Conservation (phyloP, 2,329 filamentous ascomycete species). For the Neonectria hederae region DNA sequence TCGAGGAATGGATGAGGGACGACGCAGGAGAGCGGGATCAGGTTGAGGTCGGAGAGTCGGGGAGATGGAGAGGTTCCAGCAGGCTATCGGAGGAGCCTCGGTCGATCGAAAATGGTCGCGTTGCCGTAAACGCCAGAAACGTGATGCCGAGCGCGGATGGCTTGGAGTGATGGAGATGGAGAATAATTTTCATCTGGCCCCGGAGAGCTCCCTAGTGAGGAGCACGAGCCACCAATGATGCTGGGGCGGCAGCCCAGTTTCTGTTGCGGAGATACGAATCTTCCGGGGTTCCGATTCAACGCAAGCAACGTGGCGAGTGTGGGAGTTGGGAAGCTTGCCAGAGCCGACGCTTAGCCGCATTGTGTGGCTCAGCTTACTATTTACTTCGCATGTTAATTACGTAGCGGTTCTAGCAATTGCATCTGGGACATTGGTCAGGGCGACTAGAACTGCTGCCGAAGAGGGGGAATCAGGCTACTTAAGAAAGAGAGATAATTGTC, state of each 20-base stretch:
- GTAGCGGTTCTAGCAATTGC: neutral
- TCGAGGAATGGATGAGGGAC: conserved; percentile 37
- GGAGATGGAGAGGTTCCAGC: conserved; percentile 25
- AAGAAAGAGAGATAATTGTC: neutral
- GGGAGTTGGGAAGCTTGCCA: neutral
- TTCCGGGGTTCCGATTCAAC: conserved; percentile 29
- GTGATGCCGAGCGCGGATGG: conserved; percentile 46
- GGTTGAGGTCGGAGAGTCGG: conserved; percentile 17
- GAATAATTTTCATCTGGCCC: conserved; percentile 50
- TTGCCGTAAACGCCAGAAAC: conserved; percentile 44
- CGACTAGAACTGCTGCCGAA: neutral
- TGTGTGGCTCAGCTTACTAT: neutral
- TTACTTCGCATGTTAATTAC: too few species aligned
- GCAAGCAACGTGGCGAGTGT: conserved; percentile 6
- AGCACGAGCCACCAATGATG: conserved; percentile 46
- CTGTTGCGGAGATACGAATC: conserved; percentile 30
- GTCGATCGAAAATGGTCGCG: conserved; percentile 36
- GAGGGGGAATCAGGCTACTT: neutral
- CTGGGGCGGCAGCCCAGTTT: conserved; percentile 31
- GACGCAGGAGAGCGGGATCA: conserved; percentile 32
- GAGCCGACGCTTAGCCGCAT: conserved; percentile 24
- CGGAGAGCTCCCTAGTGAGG: conserved; percentile 42
- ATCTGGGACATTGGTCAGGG: neutral
- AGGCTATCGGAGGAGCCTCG: conserved; percentile 36
- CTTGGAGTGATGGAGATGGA: conserved; percentile 41